Evolutionary conservation across 202 grass and related monocot genomes (phyloP).

Genomic region (Zizania palustris): DNA sequence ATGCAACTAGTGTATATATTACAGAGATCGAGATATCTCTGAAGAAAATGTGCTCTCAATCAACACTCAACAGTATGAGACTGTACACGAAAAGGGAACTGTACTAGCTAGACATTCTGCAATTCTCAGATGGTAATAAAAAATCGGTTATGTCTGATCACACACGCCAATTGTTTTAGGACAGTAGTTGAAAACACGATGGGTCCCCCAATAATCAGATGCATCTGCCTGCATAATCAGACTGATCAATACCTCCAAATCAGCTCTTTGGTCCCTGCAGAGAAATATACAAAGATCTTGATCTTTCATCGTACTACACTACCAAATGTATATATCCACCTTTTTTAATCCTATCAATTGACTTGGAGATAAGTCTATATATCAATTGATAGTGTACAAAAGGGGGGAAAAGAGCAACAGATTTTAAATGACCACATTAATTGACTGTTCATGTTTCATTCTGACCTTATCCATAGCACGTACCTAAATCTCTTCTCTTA

Average conservation of each 20-base stretch:
- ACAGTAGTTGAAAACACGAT: slow-evolving; percentile 30
- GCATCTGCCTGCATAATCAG: slow-evolving; percentile 1
- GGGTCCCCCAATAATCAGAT: slow-evolving; percentile 39
- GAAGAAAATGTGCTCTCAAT: slow-evolving; percentile 5
- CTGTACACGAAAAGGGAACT: background rate
- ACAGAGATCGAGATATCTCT: background rate
- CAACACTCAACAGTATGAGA: background rate
- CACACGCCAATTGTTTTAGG: slow-evolving; percentile 15
- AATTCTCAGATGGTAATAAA: slow-evolving; percentile 31
- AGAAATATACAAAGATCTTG: slow-evolving; percentile 10
- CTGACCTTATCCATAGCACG: slow-evolving; percentile 1
- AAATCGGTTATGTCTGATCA: background rate
- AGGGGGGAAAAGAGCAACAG: background rate
- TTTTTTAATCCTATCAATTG: slow-evolving; percentile 27
- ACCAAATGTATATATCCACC: background rate
- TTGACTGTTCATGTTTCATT: background rate
- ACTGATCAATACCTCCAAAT: slow-evolving; percentile 24
- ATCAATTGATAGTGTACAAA: background rate
- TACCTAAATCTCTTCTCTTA: background rate
- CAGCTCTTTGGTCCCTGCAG: slow-evolving; percentile 8
- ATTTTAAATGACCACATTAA: slow-evolving; percentile 34
- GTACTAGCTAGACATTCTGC: slow-evolving; percentile 42
- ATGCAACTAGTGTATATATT: slow-evolving; percentile 6
- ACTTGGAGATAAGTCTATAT: slow-evolving; percentile 28
- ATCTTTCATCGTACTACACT: slow-evolving; percentile 19